phyloP scores from a whole-genome alignment of 73 alveolate genomes.

The Effrenium voratum region DNA sequence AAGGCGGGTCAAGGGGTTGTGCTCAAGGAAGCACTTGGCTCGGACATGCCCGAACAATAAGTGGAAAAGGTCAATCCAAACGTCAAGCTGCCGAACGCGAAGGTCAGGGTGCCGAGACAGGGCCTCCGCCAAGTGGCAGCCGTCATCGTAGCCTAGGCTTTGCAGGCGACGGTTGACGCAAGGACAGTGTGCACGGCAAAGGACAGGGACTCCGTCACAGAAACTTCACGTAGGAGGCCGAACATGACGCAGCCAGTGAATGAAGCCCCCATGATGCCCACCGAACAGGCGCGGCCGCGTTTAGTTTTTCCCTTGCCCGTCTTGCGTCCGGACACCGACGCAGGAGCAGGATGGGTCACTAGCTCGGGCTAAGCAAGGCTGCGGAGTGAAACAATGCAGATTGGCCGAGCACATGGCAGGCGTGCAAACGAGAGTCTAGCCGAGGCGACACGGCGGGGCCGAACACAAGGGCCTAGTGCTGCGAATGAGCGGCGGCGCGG shows the following conservation, averaged over 20 bases:
- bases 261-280: not conserved
- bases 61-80: conserved; percentile 7
- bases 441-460: too few species aligned
- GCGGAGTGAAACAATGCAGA: too few species aligned
- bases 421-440: too few species aligned
- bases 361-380: too few species aligned
- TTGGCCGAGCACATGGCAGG: too few species aligned
- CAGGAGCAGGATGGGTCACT: too few species aligned
- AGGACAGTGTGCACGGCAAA: not conserved
- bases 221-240: not conserved
- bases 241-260: conserved; percentile 3
- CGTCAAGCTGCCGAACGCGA: not conserved
- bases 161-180: not conserved
- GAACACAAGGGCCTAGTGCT: too few species aligned
- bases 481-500: too few species aligned
- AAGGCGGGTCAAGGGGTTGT: conserved; percentile 8
- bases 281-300: not conserved
- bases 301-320: not conserved
- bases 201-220: not conserved
- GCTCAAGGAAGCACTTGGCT: not conserved
- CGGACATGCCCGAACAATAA: not conserved
- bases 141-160: not conserved
- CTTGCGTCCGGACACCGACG: too few species aligned
- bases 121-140: conserved; percentile 2
- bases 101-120: not conserved